These are phyloP conservation scores for Amylocarpus encephaloides DNA, from an alignment of 2,329 filamentous ascomycete species.

Conservation along the genomic window DNA sequence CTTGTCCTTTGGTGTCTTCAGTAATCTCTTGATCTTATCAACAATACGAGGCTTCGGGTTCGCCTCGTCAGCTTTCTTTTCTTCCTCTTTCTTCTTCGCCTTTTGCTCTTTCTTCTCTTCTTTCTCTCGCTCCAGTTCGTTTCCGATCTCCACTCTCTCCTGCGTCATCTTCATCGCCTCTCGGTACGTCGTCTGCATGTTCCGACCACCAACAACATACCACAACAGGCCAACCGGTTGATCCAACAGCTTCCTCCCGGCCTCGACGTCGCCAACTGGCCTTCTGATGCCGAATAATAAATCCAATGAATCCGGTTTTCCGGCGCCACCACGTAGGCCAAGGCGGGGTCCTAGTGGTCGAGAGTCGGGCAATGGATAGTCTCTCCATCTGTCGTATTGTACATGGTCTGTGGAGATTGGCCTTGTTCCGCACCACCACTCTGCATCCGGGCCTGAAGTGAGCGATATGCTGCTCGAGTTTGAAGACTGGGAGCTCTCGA, in stretches of 20 bases:
- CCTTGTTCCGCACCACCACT: no score
- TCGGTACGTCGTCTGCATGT: background rate
- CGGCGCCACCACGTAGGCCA: slow-evolving; percentile 6
- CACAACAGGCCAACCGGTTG: background rate
- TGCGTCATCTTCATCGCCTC: background rate
- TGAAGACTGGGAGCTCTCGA: no score
- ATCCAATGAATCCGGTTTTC: slow-evolving; percentile 25
- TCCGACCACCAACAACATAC: background rate
- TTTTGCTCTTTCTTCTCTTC: background rate
- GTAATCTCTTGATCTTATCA: no score
- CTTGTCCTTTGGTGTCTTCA: no score
- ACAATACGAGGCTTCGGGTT: no score
- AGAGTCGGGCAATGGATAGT: no score
- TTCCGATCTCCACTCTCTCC: background rate
- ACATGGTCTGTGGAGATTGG: no score
- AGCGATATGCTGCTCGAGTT: no score
- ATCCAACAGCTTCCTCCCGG: background rate
- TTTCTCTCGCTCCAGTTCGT: background rate
- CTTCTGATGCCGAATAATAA: slow-evolving; percentile 35
- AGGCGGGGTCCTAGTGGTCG: no score
- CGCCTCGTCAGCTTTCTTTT: no score
- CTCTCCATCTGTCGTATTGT: no score
- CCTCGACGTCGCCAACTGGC: background rate
- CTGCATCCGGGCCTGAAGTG: no score
- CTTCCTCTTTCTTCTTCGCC: background rate